A percentile compares a stretch with the other conserved stretches of the same genome.
Evolutionary conservation across 306 rosid species (phyloP).

Genomic region (Begonia peltatifolia): DNA sequence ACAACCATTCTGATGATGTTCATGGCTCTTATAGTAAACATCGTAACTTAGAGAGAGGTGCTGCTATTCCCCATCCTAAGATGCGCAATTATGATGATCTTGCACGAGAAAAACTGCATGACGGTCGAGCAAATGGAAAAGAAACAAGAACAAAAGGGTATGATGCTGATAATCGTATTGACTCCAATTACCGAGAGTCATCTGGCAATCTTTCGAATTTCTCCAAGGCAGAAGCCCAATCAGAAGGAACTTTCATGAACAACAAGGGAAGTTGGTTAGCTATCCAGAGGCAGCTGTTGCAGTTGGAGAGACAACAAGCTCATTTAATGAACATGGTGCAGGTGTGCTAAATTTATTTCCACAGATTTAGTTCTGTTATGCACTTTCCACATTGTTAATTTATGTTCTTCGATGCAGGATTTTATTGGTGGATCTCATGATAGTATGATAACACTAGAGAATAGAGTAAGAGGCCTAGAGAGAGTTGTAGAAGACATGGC

Average conservation of each 20-base stretch:
- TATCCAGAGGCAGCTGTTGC: constrained; percentile 82
- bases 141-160: constrained; percentile 46
- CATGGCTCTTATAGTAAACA: constrained; percentile 43
- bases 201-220: constrained; percentile 53
- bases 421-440: constrained; percentile 99
- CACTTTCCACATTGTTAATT: constrained; percentile 7
- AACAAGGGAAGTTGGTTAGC: constrained; percentile 92
- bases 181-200: constrained; percentile 49
- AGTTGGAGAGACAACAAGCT: constrained; percentile 91
- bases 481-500: constrained; percentile 97
- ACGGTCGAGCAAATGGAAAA: constrained; percentile 48
- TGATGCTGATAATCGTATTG: constrained; percentile 43
- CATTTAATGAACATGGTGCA: constrained; percentile 98
- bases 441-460: constrained; percentile 88
- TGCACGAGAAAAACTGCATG: constrained; percentile 44
- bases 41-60: constrained; percentile 40
- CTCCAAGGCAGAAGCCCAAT: constrained; percentile 68
- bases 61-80: constrained; percentile 29
- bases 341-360: constrained; percentile 29
- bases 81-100: constrained; percentile 36
- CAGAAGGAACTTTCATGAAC: constrained; percentile 64
- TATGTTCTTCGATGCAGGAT: constrained; percentile 45
- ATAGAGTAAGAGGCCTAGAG: constrained; percentile 94
- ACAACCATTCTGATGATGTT: constrained; percentile 29
- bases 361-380: constrained; percentile 7